A percentile compares a stretch with the other conserved stretches of the same genome.
These are phyloP conservation scores for Leucogyrophana mollusca DNA, from an alignment of 768 basidiomycete species.

Conservation along the genomic window DNA sequence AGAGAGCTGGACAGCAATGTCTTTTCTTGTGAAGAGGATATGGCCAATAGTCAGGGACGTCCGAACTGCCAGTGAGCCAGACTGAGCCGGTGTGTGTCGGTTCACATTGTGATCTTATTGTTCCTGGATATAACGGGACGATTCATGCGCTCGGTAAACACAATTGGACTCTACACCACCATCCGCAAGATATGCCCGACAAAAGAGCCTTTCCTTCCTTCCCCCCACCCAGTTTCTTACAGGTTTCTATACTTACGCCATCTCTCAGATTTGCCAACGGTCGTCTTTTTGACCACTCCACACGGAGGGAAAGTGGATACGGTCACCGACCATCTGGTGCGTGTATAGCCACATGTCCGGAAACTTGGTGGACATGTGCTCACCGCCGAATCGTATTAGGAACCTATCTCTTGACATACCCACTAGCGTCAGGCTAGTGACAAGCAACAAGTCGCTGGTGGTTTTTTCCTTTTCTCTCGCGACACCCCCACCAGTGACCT, in stretches of 20 bases:
- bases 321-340: background rate
- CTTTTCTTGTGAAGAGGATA: no score
- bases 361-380: slow-evolving; percentile 6
- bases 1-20: no score
- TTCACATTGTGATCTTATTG: slow-evolving; percentile 19
- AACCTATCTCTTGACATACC: slow-evolving; percentile 1
- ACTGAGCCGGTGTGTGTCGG: background rate
- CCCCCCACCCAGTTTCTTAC: background rate
- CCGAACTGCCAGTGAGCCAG: no score
- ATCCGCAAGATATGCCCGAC: slow-evolving; percentile 15
- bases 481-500: no score
- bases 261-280: background rate
- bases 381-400: slow-evolving; percentile 3
- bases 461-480: no score
- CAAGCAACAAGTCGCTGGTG: no score
- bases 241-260: background rate
- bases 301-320: no score
- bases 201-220: slow-evolving; percentile 2
- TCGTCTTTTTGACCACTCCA: background rate
- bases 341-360: slow-evolving; percentile 8
- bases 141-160: slow-evolving; percentile 13
- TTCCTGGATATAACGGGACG: slow-evolving; percentile 16
- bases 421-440: no score
- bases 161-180: slow-evolving; percentile 17
- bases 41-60: no score